Base-by-base conservation (phyloP, 2,329 filamentous ascomycete species). In the Epichloe uncinata region DNA sequence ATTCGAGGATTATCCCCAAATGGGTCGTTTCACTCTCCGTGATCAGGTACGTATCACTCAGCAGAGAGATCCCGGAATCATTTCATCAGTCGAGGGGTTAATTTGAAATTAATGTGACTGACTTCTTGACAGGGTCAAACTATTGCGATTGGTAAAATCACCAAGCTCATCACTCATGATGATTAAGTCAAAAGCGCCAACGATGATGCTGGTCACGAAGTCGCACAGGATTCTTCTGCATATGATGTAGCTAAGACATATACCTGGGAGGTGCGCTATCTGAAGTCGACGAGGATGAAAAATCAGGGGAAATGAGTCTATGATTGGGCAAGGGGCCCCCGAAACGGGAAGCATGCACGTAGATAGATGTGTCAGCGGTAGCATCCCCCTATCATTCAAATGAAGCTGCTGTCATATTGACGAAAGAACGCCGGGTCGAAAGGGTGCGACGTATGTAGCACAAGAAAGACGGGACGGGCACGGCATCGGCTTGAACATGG, bases 101-200 rank as follows among this genome's bases (percentile, higher is more conserved):
- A 16, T 16, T 3, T 30, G 18, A 42, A 45, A 26, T 35, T 40
- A 12, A 22, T 45, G 35, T 40, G 16, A 22, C 26, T 35, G 20
- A 36, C 16, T 9, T 30, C 16, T 26, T 34, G n/a, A 49, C 63
- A 97, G 83, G 93, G 93, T 61, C 91, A 97, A 85, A 98, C 93
- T 0, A 96, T 98, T 73, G 93, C 93, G 50, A 98, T 98, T 72
- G 93, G 93, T 63, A 98, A 98, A 79, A 94, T 98, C 67, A 96
- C 88, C 53, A 96, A 90, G 77, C 78, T 98, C 55, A 74, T 81
- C 60, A 70, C 63, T 7, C 66, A 71, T 3, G 51, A 53, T 15
- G 37, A 49, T 18, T 46, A 42, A 44, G 44, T 36, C 20, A 50
- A 48, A 33, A 44, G 16, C 15, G 34, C 6, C 13, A 37, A 46